These are phyloP conservation scores for Tilletia indica DNA, from an alignment of 1,284 basidiomycete genomes.

Conservation along the genomic window DNA sequence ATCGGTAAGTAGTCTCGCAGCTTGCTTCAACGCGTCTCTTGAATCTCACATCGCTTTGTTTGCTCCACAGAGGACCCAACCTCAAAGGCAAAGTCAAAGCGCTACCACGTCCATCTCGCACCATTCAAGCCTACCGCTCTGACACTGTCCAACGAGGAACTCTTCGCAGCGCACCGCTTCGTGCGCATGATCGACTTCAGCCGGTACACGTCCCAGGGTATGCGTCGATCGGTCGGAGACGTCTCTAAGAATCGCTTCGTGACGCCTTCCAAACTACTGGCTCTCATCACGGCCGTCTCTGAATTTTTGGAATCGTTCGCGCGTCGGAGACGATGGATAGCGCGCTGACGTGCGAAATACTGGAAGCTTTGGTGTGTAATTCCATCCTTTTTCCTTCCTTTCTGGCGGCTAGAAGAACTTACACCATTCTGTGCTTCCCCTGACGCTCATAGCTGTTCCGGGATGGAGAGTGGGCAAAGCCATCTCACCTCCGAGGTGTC, in stretches of 20 bases:
- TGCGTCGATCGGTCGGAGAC: conserved; percentile 86
- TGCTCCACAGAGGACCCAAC: conserved; percentile 29
- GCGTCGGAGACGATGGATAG: conserved; percentile 54
- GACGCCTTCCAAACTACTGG: conserved; percentile 73
- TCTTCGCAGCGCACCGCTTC: conserved; percentile 31
- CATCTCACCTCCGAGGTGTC: conserved; percentile 45
- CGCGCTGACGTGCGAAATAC: conserved; percentile 47
- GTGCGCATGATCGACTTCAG: conserved; percentile 65
- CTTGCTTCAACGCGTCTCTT: too few species aligned
- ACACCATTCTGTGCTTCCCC: neutral
- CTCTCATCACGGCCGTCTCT: conserved; percentile 44
- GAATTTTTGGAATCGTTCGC: conserved; percentile 49
- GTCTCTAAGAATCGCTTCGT: conserved; percentile 86
- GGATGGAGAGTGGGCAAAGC: conserved; percentile 45
- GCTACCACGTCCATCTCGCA: conserved; percentile 33
- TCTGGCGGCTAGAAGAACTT: too few species aligned
- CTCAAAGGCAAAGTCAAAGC: conserved; percentile 29
- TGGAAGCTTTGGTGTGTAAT: conserved; percentile 40
- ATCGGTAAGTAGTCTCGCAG: neutral
- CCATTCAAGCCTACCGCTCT: conserved; percentile 13
- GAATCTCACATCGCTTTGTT: too few species aligned
- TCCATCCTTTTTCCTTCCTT: too few species aligned
- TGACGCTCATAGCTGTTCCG: conserved; percentile 33
- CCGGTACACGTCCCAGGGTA: conserved; percentile 89
- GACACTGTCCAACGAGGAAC: conserved; percentile 13